Conservation (phyloP, 805 yeast genomes). For the Hemisphaericaspora nanyangensis region DNA sequence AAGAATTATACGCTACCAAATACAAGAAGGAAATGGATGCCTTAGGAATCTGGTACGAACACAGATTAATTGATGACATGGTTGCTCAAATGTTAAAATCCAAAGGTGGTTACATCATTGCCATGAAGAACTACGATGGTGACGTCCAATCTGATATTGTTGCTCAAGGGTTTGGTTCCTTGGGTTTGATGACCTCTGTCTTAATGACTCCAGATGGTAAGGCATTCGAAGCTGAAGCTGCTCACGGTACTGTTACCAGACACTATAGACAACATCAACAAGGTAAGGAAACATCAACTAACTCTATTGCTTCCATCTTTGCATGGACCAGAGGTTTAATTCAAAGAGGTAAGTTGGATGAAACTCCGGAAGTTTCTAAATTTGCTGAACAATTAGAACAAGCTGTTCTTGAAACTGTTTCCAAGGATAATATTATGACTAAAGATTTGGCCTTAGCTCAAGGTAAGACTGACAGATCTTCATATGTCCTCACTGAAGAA, state of each 20-base stretch:
- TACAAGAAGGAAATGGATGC: conserved; percentile 72
- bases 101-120: conserved; percentile 90
- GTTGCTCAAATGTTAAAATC: conserved; percentile 98
- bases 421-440: conserved; percentile 84
- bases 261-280: conserved; percentile 94
- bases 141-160: conserved; percentile 96
- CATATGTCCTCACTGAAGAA: conserved; percentile 89
- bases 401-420: conserved; percentile 85
- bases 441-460: conserved; percentile 90
- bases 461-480: conserved; percentile 77
- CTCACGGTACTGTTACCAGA: conserved; percentile 98
- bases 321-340: conserved; percentile 95
- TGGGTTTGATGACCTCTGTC: conserved; percentile 97
- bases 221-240: conserved; percentile 95
- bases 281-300: conserved; percentile 96
- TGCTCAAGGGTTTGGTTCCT: conserved; percentile 96
- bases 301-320: conserved; percentile 94
- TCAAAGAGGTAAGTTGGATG: conserved; percentile 88
- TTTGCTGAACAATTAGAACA: conserved; percentile 78
- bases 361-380: conserved; percentile 76
- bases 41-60: conserved; percentile 92
- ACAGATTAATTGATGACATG: conserved; percentile 96
- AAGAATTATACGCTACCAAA: conserved; percentile 65
- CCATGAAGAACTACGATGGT: conserved; percentile 97
- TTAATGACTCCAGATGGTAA: conserved; percentile 95